Evolutionary conservation across 2,329 filamentous ascomycete genomes (phyloP), one percentile per base, ranked within the genome.

Genomic region (Immersiporthe knoxdaviesiana): DNA sequence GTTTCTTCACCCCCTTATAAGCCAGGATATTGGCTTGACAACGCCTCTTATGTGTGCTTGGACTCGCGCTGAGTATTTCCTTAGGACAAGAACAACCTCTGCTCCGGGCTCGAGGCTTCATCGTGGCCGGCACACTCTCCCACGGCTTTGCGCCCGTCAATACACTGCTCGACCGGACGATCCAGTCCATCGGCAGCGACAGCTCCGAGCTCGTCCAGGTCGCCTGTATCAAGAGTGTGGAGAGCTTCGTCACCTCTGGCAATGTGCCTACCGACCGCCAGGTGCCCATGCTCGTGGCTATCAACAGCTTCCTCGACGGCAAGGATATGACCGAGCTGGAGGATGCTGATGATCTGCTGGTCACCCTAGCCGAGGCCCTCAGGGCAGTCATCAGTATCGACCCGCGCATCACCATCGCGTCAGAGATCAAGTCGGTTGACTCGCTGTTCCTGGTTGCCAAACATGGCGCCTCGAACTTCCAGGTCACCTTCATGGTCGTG

Each of bases 341-440:
- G 67, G 94, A 97, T 72, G 92, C 92, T 14, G 95, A 98, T 74
- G 96, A 99, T 78, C 87, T 98, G 67, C 89, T 97, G 73, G 92
- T 97, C 18, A 95, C 94, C 0, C 84, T 99, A 41, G 92, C 95
- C 7, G 94, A 97, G 79, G 92, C 94, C 0, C 84, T 98, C 3
- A 88, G 93, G 65, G 90, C 94, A 74, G 91, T 92, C 37, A 96
- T 98, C 75, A 85, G 91, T 74, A 86, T 97, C 67, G 91, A 97
- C 74, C 88, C 92, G 2, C 85, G 85, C 21, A 88, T 96, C 66
- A 90, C 92, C 30, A 85, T 97, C 30, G 88, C 90, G 0, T 87
- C 86, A 18, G 90, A 91, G 16, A 88, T 91, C 60, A 87, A 90
- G 68, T 93, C 95, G 30, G 83, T 97, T 7, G 91, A 96, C 74